Evolutionary conservation across 2,329 filamentous ascomycete genomes (phyloP).

Genomic region (Metarhizium guizhouense): DNA sequence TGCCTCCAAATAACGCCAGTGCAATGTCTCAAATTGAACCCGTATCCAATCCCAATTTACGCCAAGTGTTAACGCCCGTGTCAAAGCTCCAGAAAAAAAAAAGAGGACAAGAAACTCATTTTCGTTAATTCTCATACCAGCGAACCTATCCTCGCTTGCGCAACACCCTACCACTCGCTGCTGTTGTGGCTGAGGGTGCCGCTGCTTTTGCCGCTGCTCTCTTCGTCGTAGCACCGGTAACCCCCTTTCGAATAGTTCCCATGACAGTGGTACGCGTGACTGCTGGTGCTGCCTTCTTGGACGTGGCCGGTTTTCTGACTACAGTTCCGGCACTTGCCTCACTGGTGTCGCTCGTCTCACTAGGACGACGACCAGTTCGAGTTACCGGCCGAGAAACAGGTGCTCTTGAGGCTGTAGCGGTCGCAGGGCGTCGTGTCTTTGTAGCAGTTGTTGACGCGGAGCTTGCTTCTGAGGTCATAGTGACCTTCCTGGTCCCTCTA

Average conservation of each 20-base stretch:
- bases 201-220: constrained; percentile 35
- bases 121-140: neutral
- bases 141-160: constrained; percentile 38
- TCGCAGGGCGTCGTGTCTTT: constrained; percentile 22
- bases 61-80: constrained; percentile 5
- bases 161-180: constrained; percentile 42
- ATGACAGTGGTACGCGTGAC: constrained; percentile 43
- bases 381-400: constrained; percentile 29
- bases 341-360: constrained; percentile 53
- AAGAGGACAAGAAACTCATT: neutral
- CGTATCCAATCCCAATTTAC: neutral
- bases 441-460: constrained; percentile 30
- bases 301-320: constrained; percentile 41
- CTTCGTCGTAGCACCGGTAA: constrained; percentile 38
- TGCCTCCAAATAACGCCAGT: neutral
- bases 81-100: neutral
- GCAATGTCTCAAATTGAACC: neutral
- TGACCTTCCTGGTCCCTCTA: constrained; percentile 36
- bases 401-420: constrained; percentile 16
- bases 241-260: constrained; percentile 44
- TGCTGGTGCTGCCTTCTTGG: constrained; percentile 22
- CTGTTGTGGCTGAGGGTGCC: constrained; percentile 30
- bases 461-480: constrained; percentile 34
- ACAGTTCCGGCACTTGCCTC: constrained; percentile 57
- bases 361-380: constrained; percentile 43